Base-by-base conservation (phyloP, 352 stramenopile species). In the Phytophthora capsici region DNA sequence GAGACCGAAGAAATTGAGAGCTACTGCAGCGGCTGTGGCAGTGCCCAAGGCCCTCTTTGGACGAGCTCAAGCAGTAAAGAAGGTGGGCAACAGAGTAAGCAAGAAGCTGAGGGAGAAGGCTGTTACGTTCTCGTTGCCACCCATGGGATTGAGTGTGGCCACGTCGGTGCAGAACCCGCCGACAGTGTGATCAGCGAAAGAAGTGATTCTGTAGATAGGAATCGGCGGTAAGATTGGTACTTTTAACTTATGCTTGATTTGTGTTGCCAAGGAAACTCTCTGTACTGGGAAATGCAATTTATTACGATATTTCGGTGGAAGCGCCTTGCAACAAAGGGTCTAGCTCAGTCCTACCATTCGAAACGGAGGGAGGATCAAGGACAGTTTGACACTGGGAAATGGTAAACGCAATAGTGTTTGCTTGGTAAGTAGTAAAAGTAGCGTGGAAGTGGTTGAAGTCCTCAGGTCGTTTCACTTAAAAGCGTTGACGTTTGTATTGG, bases 61-160 rank as follows among this genome's bases (percentile, higher is more conserved):
- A 1, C 61, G 83, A 40, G 80, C 85, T 20, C 80, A 87, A 50
- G 76, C 85, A 3, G 73, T 91, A 32, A 85, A 82, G 61, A 82
- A 75, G 60, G 78, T 86, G 44, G 81, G 85, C 38, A 78, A 66
- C 30, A 70, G 69, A 28, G 69, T 93, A n/a, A 75, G 80, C 63
- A 90, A 89, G 66, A 90, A 86, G 57, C 60, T 93, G 36, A 71
- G 78, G 26, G 77, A 84, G 32, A 83, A 82, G 38, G 80, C 79
- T 0, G 78, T 93, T 7, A 85, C 79, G 5, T 89, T 93, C 56
- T 93, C 85, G 17, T 53, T 93, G 57, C 85, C 85, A 38, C 85
- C 82, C 16, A 88, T 91, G 77, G 74, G 73, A 1, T 52, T 91
- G 3, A 89, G 71, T 55, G 81, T 91, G 34, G 73, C 80, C n/a